A percentile compares a stretch with the other conserved stretches of the same genome.
phyloP scores from a whole-genome alignment of 768 basidiomycete genomes.

The Lactifluus piperatus region DNA sequence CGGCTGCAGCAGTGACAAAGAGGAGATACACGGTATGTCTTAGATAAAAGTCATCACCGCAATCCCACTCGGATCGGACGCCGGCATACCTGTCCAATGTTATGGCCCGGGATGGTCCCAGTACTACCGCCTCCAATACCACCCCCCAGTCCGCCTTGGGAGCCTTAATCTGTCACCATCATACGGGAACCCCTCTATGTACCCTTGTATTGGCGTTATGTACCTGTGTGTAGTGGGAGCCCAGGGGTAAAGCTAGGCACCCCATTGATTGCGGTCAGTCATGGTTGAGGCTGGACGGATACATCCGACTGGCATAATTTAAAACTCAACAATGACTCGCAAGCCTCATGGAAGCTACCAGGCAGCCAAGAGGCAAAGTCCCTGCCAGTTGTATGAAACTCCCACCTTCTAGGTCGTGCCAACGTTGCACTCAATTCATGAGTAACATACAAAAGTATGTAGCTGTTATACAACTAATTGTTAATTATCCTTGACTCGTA shows the following conservation, averaged over 20 bases:
- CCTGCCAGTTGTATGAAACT: not conserved
- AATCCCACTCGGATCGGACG: not conserved
- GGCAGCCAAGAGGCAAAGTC: too few relatives aligned
- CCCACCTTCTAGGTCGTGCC: not conserved
- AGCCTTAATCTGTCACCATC: slow-evolving; percentile 56
- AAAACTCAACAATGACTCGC: not conserved
- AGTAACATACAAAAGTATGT: not conserved
- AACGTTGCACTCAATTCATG: not conserved
- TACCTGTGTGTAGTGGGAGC: too few relatives aligned
- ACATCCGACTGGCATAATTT: too few relatives aligned
- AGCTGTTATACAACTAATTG: slow-evolving; percentile 1
- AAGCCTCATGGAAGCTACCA: not conserved
- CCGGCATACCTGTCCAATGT: slow-evolving; percentile 55
- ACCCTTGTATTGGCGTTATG: slow-evolving; percentile 5
- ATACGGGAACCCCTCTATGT: slow-evolving; percentile 40
- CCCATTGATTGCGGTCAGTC: slow-evolving; percentile 3
- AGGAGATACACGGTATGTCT: slow-evolving; percentile 74
- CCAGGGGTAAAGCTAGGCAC: not conserved
- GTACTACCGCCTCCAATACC: slow-evolving; percentile 47
- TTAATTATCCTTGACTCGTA: not conserved
- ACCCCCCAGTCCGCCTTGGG: slow-evolving; percentile 59
- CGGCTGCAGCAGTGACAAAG: slow-evolving; percentile 57
- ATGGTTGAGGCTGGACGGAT: too few relatives aligned
- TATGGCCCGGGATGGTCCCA: slow-evolving; percentile 47
- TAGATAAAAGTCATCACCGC: not conserved